Evolutionary conservation across 177 flowering plant genomes (phyloP).

Genomic region (Vitis hybrid): DNA sequence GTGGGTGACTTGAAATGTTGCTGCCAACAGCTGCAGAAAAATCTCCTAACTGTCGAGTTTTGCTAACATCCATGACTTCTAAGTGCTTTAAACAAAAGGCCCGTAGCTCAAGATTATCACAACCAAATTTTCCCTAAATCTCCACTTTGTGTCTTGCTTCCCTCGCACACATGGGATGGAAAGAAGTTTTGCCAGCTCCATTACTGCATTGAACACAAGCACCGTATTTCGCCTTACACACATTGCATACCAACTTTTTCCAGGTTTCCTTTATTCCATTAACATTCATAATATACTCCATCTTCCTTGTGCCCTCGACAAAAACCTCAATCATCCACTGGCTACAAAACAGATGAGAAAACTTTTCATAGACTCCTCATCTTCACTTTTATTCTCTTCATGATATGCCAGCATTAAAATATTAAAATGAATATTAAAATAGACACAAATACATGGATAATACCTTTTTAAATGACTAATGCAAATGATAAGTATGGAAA

Average conservation of each 20-base stretch:
- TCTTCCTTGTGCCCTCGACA: slow-evolving; percentile 52
- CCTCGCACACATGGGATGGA: no score
- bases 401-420: no score
- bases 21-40: slow-evolving; percentile 23
- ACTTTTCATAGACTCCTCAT: slow-evolving; percentile 33
- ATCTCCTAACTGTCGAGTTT: slow-evolving; percentile 19
- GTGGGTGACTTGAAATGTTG: slow-evolving; percentile 28
- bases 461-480: no score
- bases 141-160: no score
- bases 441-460: no score
- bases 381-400: slow-evolving; percentile 13
- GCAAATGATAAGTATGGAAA: no score
- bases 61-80: slow-evolving; percentile 28
- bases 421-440: no score
- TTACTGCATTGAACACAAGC: slow-evolving; percentile 1
- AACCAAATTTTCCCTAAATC: no score
- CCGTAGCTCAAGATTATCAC: no score
- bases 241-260: slow-evolving; percentile 58
- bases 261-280: slow-evolving; percentile 65
- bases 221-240: slow-evolving; percentile 89
- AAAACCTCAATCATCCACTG: slow-evolving; percentile 91
- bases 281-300: slow-evolving; percentile 85
- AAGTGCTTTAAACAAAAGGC: slow-evolving; percentile 61
- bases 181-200: no score
- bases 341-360: slow-evolving; percentile 85